These are phyloP conservation scores for Phytophthora boehmeriae DNA, from an alignment of 352 stramenopile species.

Conservation along the genomic window DNA sequence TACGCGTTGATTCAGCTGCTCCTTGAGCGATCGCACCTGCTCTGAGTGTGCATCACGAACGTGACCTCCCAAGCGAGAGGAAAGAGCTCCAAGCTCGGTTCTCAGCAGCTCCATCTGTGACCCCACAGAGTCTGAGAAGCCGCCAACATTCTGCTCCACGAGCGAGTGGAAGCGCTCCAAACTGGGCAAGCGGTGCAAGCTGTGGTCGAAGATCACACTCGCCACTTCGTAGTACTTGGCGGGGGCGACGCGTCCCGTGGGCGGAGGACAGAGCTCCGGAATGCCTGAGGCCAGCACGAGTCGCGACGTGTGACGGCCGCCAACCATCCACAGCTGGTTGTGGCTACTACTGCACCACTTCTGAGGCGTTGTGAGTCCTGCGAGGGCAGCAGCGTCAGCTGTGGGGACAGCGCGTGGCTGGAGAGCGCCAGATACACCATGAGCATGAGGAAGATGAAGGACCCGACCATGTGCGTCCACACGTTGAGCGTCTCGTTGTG, in stretches of 20 bases:
- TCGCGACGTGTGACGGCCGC: conserved; percentile 56
- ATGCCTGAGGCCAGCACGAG: conserved; percentile 49
- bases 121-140: conserved; percentile 67
- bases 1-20: conserved; percentile 57
- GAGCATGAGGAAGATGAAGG: conserved; percentile 83
- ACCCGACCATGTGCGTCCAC: conserved; percentile 88
- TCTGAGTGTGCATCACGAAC: conserved; percentile 49
- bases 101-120: conserved; percentile 72
- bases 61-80: conserved; percentile 52
- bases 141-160: conserved; percentile 74
- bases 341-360: conserved; percentile 34
- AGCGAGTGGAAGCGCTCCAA: conserved; percentile 80
- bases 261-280: conserved; percentile 50
- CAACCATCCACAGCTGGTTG: conserved; percentile 40
- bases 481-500: conserved; percentile 92
- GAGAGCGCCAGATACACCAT: conserved; percentile 78
- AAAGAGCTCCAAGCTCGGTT: conserved; percentile 61
- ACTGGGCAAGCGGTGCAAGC: conserved; percentile 83
- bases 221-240: conserved; percentile 80
- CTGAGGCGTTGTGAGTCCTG: conserved; percentile 20
- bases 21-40: conserved; percentile 63
- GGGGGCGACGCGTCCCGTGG: conserved; percentile 20
- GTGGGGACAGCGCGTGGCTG: conserved; percentile 43
- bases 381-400: conserved; percentile 13
- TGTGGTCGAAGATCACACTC: conserved; percentile 84